Percentiles rank a stretch among this genome's conserved stretches.
These are phyloP conservation scores for Lizonia empirigonia DNA, from an alignment of 2,329 filamentous ascomycete genomes.

Conservation along the genomic window DNA sequence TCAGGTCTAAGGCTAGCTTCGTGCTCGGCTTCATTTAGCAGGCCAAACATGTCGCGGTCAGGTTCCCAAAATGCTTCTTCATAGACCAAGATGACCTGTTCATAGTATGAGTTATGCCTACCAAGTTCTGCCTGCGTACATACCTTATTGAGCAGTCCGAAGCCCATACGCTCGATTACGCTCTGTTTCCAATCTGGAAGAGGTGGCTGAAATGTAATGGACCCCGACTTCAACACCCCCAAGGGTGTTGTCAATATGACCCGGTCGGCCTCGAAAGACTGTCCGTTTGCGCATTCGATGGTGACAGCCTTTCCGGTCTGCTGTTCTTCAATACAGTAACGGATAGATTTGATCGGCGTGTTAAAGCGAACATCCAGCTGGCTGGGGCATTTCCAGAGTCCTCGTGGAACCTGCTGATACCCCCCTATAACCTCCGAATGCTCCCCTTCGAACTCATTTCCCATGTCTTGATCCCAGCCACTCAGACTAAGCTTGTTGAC, in stretches of 20 bases:
- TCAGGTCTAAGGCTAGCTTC: constrained; percentile 74
- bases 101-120: constrained; percentile 14
- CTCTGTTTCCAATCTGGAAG: constrained; percentile 86
- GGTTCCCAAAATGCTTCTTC: constrained; percentile 89
- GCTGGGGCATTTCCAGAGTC: constrained; percentile 76
- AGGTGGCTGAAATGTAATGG: constrained; percentile 83
- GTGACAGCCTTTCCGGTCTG: constrained; percentile 33
- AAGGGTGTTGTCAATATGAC: constrained; percentile 90
- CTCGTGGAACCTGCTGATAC: constrained; percentile 91
- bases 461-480: constrained; percentile 96
- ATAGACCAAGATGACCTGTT: constrained; percentile 79
- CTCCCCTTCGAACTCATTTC: constrained; percentile 94
- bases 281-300: constrained; percentile 75
- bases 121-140: background rate
- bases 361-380: constrained; percentile 78
- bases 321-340: constrained; percentile 53
- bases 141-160: constrained; percentile 90
- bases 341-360: constrained; percentile 74
- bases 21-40: constrained; percentile 75
- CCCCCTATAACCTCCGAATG: constrained; percentile 94
- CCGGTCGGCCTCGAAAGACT: constrained; percentile 79
- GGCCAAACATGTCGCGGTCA: constrained; percentile 89
- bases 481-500: constrained; percentile 84
- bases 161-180: constrained; percentile 83
- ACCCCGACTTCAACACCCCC: constrained; percentile 85